Conservation (phyloP, 2,329 filamentous ascomycete species). For the Neurospora sp. region DNA sequence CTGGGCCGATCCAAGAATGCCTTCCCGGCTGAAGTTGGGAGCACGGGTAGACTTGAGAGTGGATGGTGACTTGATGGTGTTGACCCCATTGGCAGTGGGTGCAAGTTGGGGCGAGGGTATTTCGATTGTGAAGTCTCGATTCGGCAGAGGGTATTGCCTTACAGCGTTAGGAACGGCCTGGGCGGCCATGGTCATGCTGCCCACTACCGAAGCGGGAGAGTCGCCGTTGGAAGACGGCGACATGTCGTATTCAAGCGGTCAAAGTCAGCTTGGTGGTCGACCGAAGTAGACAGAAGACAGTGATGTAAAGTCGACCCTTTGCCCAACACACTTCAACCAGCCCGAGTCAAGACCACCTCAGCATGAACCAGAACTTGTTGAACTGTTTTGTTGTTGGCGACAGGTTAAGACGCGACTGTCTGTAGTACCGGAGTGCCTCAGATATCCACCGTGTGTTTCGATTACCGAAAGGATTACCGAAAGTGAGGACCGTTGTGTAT, state of each 20-base stretch:
- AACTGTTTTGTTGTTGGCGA: not conserved
- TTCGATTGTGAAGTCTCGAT: slow-evolving; percentile 41
- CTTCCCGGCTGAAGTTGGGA: slow-evolving; percentile 43
- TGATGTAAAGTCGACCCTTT: not conserved
- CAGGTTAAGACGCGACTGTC: not conserved
- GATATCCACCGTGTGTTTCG: not conserved
- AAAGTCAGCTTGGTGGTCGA: not conserved
- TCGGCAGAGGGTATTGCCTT: slow-evolving; percentile 35
- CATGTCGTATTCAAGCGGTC: slow-evolving; percentile 25
- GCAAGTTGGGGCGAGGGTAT: slow-evolving; percentile 35
- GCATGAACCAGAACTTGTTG: not conserved
- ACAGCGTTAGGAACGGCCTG: slow-evolving; percentile 25
- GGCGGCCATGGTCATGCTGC: slow-evolving; percentile 22
- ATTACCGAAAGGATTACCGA: not conserved
- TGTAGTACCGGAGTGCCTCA: not conserved
- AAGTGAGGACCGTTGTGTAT: not conserved
- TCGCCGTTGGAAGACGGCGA: slow-evolving; percentile 45
- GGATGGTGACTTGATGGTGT: slow-evolving; percentile 41
- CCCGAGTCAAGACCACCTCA: not conserved
- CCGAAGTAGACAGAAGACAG: not conserved
- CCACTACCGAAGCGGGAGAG: slow-evolving; percentile 36
- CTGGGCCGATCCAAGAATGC: slow-evolving; percentile 42
- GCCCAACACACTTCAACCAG: not conserved
- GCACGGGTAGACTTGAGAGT: slow-evolving; percentile 38
- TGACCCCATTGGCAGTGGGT: slow-evolving; percentile 29